Conservation (phyloP, 1,139 yeast species). For the Sugiyamaella japonica region DNA sequence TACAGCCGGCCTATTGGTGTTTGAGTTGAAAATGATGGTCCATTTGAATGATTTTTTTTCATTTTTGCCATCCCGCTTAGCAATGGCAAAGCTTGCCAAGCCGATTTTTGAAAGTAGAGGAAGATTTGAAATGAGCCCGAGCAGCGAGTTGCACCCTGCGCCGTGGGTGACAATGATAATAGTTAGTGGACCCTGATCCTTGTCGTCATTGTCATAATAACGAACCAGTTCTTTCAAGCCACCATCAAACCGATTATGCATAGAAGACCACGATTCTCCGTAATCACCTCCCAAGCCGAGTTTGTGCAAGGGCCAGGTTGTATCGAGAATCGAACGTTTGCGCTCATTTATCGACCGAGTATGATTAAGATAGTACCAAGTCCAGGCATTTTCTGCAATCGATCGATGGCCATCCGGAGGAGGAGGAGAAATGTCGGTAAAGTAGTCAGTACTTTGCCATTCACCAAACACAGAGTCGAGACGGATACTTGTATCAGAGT, state of each 20-base stretch:
- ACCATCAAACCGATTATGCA: conserved; percentile 39
- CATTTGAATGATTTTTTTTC: conserved; percentile 2
- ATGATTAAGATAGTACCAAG: conserved; percentile 27
- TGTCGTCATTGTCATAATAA: conserved; percentile 26
- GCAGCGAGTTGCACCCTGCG: conserved; percentile 43
- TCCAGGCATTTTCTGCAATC: conserved; percentile 32
- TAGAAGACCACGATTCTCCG: conserved; percentile 42
- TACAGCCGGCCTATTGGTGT: not conserved
- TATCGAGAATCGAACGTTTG: conserved; percentile 21
- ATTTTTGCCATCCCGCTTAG: conserved; percentile 2
- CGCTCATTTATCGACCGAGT: not conserved
- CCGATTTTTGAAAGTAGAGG: conserved; percentile 40
- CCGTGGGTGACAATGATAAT: conserved; percentile 44
- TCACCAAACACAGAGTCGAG: conserved; percentile 44
- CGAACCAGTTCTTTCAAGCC: conserved; percentile 36
- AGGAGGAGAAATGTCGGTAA: conserved; percentile 39
- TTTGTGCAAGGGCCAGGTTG: conserved; percentile 35
- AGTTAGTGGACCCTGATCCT: conserved; percentile 22
- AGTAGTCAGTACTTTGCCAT: conserved; percentile 45
- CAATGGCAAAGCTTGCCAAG: conserved; percentile 38
- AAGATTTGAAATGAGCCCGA: conserved; percentile 37
- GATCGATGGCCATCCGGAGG: conserved; percentile 39
- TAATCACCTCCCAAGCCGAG: conserved; percentile 41
- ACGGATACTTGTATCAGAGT: conserved; percentile 27
- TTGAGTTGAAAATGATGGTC: conserved; percentile 13